phyloP scores from a whole-genome alignment of 1,284 basidiomycete species.

The Rhodotorula sp. region DNA sequence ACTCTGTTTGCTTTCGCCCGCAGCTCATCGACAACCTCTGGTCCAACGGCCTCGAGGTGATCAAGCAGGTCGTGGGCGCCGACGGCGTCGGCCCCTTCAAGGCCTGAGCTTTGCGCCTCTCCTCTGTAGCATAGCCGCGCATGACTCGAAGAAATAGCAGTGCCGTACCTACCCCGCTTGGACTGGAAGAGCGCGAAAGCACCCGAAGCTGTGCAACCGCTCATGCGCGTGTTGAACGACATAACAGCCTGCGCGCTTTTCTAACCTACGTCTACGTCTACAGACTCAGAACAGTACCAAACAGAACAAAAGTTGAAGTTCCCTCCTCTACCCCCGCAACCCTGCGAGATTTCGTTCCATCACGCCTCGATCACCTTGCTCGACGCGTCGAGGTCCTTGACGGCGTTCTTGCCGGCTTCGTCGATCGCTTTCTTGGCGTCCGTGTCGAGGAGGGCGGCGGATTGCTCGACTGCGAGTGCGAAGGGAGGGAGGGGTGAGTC shows the following conservation, averaged over 20 bases:
- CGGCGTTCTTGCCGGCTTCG: background rate
- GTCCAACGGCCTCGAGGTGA: constrained; percentile 30
- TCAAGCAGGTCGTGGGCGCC: constrained; percentile 29
- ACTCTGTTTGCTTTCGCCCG: background rate
- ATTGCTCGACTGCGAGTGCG: constrained; percentile 10
- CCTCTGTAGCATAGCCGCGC: background rate
- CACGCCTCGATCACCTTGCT: background rate
- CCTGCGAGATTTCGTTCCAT: background rate
- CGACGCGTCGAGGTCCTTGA: background rate
- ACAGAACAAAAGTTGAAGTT: background rate
- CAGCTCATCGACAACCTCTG: constrained; percentile 44
- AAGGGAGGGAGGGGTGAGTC: background rate
- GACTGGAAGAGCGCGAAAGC: background rate
- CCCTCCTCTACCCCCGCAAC: constrained; percentile 29
- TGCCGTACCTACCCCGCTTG: background rate
- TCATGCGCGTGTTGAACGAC: background rate
- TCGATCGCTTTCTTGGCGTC: background rate
- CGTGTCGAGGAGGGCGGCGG: constrained; percentile 9
- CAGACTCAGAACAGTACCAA: no score
- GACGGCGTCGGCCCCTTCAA: constrained; percentile 28
- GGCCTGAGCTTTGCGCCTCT: background rate
- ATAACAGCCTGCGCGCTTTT: background rate
- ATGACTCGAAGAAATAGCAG: background rate
- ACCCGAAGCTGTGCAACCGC: background rate
- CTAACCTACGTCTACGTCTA: background rate